Base-by-base conservation (phyloP, 768 basidiomycete genomes). In the Chalciporus chontae region DNA sequence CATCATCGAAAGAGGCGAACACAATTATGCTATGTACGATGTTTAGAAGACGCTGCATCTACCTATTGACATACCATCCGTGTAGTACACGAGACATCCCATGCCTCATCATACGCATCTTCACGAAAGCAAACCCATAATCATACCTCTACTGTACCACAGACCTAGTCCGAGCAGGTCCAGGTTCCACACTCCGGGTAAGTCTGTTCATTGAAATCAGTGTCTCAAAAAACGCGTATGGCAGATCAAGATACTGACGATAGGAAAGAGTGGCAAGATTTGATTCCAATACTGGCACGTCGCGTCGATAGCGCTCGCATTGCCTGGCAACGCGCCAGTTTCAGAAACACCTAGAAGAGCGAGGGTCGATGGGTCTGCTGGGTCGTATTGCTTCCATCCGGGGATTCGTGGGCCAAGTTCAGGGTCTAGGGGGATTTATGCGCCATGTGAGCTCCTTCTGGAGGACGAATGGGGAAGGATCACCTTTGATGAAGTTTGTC, bases 401-500 rank as follows among this genome's bases (percentile, higher is more conserved):
- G 34, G 10, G 8, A 36, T 36, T 36, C 8, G 34, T 2, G 34
- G 34, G n/a, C 34, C 34, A 36, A 36, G 34, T n/a, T 36, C 34
- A 36, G 34, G 34, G 34, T 36, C 34, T 36, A 31, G 10, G 29
- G n/a, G n/a, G n/a, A n/a, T n/a, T n/a, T n/a, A n/a, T n/a, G n/a
- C n/a, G n/a, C n/a, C n/a, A n/a, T n/a, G 29, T 31, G 29, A 31
- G 8, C 29, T 26, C 3, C 26, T 26, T 26, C 26, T 6, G 26
- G 26, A 26, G 3, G 5, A 6, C 26, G 26, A 26, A 26, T 8
- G 26, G 26, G 5, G 26, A 26, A 7, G 26, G 26, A 26, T 26
- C 5, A 26, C 26, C 26, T 26, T 64, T 64, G 51, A 64, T 58
- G 48, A 64, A 64, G 54, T 62, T 64, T 15, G 62, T 62, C 62